Base-by-base conservation (phyloP, 2,329 filamentous ascomycete species). In the Microdochium nivale region DNA sequence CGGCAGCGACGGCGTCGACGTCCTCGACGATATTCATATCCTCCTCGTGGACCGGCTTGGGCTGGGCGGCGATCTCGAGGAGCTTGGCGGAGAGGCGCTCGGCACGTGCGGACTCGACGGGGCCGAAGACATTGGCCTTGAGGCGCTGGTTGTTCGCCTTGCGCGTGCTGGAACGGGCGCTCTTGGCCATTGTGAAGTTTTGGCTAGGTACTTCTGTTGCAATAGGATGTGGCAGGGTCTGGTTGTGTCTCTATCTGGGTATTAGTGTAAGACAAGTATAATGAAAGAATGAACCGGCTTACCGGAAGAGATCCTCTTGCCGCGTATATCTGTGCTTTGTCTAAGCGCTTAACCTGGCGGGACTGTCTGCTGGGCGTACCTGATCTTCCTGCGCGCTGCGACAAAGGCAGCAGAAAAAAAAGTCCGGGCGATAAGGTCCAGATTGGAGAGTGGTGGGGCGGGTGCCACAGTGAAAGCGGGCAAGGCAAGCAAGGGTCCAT, bases 1-100 rank as follows among this genome's bases (percentile, higher is more conserved):
- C n/a, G n/a, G n/a, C n/a, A n/a, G 27, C 27, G 27, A n/a, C 27
- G 16, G 46, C 43, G 24, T 11, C 46, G 49, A 62, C 66, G 59
- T 70, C 63, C 58, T 64, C 65, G 49, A 74, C 70, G 66, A 80
- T 77, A 52, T 72, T 73, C 58, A 77, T 69, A 57, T 81, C 73
- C 50, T 70, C 67, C 52, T 72, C 65, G 58, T 64, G 54, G 30
- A 51, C 53, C n/a, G 87, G 84, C 67, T 87, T 90, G 54, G 88
- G 84, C 64, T 90, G 84, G 52, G 84, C 78, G 47, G 87, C 87
- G 60, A 95, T 68, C 66, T 91, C 90, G 63, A 91, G 77, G 54
- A 96, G 77, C 71, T 94, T 96, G 55, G 88, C 87, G 37, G 89
- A 90, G 33, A 96, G 81, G 58, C 92, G 85, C 69, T 91, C 86